Evolutionary conservation across 1,284 basidiomycete genomes (phyloP).

Genomic region (Rhodotorula glutinis): DNA sequence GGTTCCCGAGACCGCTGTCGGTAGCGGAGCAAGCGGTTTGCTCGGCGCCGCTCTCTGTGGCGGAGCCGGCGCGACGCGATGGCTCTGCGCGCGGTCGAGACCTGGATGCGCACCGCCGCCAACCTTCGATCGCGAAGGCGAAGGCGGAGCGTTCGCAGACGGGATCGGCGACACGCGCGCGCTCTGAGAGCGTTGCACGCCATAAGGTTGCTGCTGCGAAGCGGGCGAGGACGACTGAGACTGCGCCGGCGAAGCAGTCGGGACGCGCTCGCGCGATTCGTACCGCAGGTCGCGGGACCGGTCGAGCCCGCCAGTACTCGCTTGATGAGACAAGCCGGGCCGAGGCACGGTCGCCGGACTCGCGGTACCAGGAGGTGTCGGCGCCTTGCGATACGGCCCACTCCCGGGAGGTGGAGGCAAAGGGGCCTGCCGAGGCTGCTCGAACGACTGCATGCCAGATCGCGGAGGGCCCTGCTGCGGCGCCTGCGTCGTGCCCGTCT

Average conservation of each 20-base stretch:
- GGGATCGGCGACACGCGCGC: conserved; percentile 16
- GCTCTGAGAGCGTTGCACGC: conserved; percentile 28
- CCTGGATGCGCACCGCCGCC: neutral
- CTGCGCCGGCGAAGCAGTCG: conserved; percentile 16
- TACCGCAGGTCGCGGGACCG: conserved; percentile 18
- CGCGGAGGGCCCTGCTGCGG: neutral
- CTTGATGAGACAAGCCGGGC: conserved; percentile 5
- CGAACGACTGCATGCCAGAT: conserved; percentile 24
- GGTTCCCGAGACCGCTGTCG: conserved; percentile 29
- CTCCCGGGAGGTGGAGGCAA: conserved; percentile 30
- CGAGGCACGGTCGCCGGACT: conserved; percentile 13
- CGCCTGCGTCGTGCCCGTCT: neutral
- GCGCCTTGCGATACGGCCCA: conserved; percentile 30
- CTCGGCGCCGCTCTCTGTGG: conserved; percentile 34
- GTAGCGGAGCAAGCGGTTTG: conserved; percentile 31
- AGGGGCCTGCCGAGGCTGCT: conserved; percentile 38
- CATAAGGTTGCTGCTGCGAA: neutral
- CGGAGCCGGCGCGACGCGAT: conserved; percentile 45
- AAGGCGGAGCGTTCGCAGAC: conserved; percentile 6
- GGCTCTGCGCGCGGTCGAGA: conserved; percentile 50
- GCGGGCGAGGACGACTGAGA: conserved; percentile 4
- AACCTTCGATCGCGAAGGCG: neutral
- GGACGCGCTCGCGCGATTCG: conserved; percentile 19
- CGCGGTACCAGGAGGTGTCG: conserved; percentile 20
- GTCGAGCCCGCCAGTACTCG: conserved; percentile 13